These are phyloP conservation scores for Castanea mollissima DNA, from an alignment of 306 rosid genomes.

Conservation along the genomic window DNA sequence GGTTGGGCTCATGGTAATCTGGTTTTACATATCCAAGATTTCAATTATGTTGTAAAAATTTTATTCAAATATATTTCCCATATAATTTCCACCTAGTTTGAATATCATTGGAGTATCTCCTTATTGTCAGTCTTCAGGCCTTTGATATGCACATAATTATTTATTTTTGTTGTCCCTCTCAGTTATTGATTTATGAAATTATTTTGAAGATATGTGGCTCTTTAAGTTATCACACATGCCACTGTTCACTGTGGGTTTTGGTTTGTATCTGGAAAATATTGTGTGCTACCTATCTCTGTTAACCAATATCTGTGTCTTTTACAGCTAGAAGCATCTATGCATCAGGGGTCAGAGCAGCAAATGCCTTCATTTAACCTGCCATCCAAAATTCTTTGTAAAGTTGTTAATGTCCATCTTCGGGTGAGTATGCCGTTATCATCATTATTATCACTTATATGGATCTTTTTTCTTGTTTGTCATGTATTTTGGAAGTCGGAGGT, in stretches of 20 bases:
- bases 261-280: constrained; percentile 2
- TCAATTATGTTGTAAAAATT: background rate
- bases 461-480: background rate
- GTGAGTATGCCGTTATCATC: constrained; percentile 41
- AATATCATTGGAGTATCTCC: background rate
- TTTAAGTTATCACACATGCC: background rate
- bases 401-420: constrained; percentile 83
- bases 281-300: background rate
- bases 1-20: background rate
- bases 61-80: background rate
- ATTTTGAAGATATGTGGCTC: background rate
- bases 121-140: background rate
- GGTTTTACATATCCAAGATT: background rate
- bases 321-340: constrained; percentile 97
- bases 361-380: constrained; percentile 96
- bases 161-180: constrained; percentile 1
- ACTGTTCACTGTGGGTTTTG: background rate
- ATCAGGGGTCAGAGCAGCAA: constrained; percentile 89
- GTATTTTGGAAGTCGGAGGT: constrained; percentile 5
- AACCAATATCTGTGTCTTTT: constrained; percentile 15
- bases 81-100: background rate
- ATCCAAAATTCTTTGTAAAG: constrained; percentile 85
- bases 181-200: background rate
- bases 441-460: constrained; percentile 12
- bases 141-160: background rate